Conservation (phyloP, 2,329 filamentous ascomycete genomes). For the Lasiodiplodia gonubiensis region DNA sequence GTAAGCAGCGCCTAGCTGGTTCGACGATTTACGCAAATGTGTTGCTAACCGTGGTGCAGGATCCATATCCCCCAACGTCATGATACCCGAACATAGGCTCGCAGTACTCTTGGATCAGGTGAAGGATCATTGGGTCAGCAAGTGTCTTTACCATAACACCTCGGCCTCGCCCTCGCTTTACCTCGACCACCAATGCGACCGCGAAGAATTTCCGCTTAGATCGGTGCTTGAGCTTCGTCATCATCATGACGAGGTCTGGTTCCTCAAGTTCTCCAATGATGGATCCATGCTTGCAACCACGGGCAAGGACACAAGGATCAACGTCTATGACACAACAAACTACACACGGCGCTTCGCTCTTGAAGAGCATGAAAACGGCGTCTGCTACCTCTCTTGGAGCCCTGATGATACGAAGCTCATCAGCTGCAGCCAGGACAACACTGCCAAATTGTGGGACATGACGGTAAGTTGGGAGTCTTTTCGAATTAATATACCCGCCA, state of each 20-base stretch:
- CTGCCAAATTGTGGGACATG: conserved; percentile 75
- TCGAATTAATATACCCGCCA: not conserved
- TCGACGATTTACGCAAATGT: not conserved
- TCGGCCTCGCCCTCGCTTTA: conserved; percentile 81
- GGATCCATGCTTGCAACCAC: conserved; percentile 82
- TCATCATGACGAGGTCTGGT: conserved; percentile 87
- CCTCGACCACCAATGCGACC: conserved; percentile 83
- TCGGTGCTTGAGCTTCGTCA: conserved; percentile 72
- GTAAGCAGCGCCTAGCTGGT: conserved; percentile 56
- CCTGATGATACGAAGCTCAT: conserved; percentile 87
- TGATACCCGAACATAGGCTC: conserved; percentile 92
- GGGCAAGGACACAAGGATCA: conserved; percentile 73
- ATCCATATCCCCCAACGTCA: conserved; percentile 93
- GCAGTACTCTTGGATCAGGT: conserved; percentile 81
- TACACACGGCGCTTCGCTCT: conserved; percentile 70
- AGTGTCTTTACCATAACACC: conserved; percentile 88
- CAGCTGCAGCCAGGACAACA: conserved; percentile 75
- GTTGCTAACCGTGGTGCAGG: conserved; percentile 53
- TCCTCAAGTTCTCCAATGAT: conserved; percentile 86
- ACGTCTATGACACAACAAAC: conserved; percentile 79
- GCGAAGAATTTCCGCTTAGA: conserved; percentile 77
- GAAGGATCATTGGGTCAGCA: conserved; percentile 80
- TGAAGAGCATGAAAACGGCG: conserved; percentile 72
- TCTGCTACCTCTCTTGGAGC: conserved; percentile 87
- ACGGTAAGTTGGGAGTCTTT: conserved; percentile 35